Conservation (phyloP, 306 rosid genomes). For the Echinosophora koreensis region DNA sequence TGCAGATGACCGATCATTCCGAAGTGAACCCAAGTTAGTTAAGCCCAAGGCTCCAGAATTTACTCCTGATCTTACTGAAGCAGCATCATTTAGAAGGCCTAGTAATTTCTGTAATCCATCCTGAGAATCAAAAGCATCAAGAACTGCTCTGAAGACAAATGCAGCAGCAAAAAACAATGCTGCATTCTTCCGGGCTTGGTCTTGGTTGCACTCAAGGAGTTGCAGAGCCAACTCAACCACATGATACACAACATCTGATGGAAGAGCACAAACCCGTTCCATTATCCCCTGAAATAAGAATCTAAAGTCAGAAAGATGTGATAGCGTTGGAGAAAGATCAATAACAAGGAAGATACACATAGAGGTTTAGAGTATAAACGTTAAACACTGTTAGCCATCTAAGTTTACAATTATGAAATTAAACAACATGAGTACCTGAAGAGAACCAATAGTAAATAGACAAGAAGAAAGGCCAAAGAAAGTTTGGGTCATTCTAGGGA, state of each 20-base stretch:
- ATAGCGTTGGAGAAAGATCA: not conserved
- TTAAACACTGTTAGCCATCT: slow-evolving; percentile 13
- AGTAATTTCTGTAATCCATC: slow-evolving; percentile 88
- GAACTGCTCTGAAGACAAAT: slow-evolving; percentile 96
- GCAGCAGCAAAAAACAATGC: slow-evolving; percentile 92
- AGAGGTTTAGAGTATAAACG: not conserved
- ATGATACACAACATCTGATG: slow-evolving; percentile 76
- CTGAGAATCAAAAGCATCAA: slow-evolving; percentile 95
- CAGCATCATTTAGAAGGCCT: slow-evolving; percentile 86
- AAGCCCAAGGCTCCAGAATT: slow-evolving; percentile 82
- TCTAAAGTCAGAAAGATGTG: slow-evolving; percentile 32
- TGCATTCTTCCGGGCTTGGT: slow-evolving; percentile 92
- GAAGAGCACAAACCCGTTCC: slow-evolving; percentile 99
- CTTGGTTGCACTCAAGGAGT: slow-evolving; percentile 90
- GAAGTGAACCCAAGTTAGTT: slow-evolving; percentile 71
- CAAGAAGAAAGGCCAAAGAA: slow-evolving; percentile 92
- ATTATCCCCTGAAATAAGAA: slow-evolving; percentile 75
- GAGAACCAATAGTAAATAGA: slow-evolving; percentile 90
- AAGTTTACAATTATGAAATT: slow-evolving; percentile 18
- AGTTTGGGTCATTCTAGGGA: slow-evolving; percentile 86
- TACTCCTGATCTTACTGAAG: slow-evolving; percentile 87
- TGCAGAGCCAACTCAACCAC: slow-evolving; percentile 92
- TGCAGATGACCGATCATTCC: slow-evolving; percentile 85
- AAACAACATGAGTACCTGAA: slow-evolving; percentile 69
- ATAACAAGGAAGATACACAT: not conserved